These are phyloP conservation scores for Cladosporium oxysporum DNA, from an alignment of 2,329 filamentous ascomycete genomes.

Conservation along the genomic window DNA sequence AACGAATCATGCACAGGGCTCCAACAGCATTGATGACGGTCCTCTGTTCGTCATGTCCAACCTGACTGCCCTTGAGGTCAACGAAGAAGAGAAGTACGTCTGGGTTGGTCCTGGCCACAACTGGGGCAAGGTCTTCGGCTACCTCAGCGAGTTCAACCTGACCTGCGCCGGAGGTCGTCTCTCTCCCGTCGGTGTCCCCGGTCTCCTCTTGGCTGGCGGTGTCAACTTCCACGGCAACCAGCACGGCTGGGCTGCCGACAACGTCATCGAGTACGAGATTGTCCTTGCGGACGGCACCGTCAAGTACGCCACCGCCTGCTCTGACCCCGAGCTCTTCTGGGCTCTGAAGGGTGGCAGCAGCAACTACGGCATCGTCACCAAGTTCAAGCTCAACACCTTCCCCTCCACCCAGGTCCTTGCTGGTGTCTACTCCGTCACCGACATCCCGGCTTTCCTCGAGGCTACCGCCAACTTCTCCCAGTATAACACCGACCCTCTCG, in stretches of 20 bases:
- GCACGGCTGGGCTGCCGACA: slow-evolving; percentile 52
- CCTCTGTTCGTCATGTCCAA: slow-evolving; percentile 20
- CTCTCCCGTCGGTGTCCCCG: slow-evolving; percentile 17
- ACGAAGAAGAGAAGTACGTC: slow-evolving; percentile 15
- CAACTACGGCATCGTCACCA: slow-evolving; percentile 49
- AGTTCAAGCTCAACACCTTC: slow-evolving; percentile 22
- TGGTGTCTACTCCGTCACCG: slow-evolving; percentile 19
- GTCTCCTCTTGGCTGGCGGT: slow-evolving; percentile 43
- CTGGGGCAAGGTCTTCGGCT: slow-evolving; percentile 17
- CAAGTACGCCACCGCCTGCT: slow-evolving; percentile 42
- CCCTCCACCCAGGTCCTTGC: slow-evolving; percentile 14
- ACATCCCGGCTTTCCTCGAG: slow-evolving; percentile 16
- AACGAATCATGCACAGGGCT: slow-evolving; percentile 17
- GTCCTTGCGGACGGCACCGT: slow-evolving; percentile 44
- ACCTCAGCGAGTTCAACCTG: slow-evolving; percentile 16
- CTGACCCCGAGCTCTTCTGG: slow-evolving; percentile 53
- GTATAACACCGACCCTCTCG: slow-evolving; percentile 19
- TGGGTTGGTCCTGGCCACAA: slow-evolving; percentile 17
- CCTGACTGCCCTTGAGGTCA: slow-evolving; percentile 15
- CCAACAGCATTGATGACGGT: slow-evolving; percentile 18
- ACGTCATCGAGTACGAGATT: slow-evolving; percentile 42
- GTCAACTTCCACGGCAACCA: slow-evolving; percentile 51
- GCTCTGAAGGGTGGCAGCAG: slow-evolving; percentile 47
- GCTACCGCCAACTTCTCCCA: slow-evolving; percentile 18
- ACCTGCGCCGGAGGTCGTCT: slow-evolving; percentile 15